Evolutionary conservation across 1,284 basidiomycete genomes (phyloP).

Genomic region (Kalmanozyma brasiliensis): DNA sequence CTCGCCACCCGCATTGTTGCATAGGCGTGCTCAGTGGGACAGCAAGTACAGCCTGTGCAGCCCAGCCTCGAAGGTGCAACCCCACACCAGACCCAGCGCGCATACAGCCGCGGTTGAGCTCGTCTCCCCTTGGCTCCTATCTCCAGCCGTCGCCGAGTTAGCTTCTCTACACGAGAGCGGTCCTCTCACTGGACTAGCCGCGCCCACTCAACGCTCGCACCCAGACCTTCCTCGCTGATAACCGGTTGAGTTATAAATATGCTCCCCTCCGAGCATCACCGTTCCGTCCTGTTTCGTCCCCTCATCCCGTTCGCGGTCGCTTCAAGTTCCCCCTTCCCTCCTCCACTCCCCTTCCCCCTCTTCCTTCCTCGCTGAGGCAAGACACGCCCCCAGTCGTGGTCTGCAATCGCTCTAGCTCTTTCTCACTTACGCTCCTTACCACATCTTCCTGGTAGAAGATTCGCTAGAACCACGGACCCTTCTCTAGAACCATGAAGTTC

Average conservation of each 20-base stretch:
- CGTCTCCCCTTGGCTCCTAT: too few relatives aligned
- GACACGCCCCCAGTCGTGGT: neutral
- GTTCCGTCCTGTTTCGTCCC: neutral
- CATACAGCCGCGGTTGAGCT: too few relatives aligned
- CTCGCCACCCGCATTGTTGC: neutral
- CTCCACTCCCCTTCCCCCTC: slow-evolving; percentile 2
- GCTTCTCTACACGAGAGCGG: too few relatives aligned
- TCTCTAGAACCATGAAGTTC: slow-evolving; percentile 28
- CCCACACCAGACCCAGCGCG: too few relatives aligned
- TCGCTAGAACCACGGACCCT: too few relatives aligned
- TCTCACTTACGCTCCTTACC: slow-evolving; percentile 5
- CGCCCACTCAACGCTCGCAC: neutral
- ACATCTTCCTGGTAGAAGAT: neutral
- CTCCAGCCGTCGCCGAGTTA: too few relatives aligned
- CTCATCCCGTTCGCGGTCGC: slow-evolving; percentile 12
- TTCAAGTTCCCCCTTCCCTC: slow-evolving; percentile 1
- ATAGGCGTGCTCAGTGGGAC: too few relatives aligned
- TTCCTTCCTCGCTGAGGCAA: neutral
- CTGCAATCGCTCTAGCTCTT: slow-evolving; percentile 2
- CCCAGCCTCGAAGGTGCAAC: too few relatives aligned
- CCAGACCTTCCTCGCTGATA: neutral
- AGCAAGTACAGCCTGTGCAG: too few relatives aligned
- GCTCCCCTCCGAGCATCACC: neutral
- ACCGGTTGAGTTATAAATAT: slow-evolving; percentile 10
- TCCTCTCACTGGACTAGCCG: too few relatives aligned